These are phyloP conservation scores for Dactylellina drechsleri DNA, from an alignment of 2,329 filamentous ascomycete species.

Conservation along the genomic window DNA sequence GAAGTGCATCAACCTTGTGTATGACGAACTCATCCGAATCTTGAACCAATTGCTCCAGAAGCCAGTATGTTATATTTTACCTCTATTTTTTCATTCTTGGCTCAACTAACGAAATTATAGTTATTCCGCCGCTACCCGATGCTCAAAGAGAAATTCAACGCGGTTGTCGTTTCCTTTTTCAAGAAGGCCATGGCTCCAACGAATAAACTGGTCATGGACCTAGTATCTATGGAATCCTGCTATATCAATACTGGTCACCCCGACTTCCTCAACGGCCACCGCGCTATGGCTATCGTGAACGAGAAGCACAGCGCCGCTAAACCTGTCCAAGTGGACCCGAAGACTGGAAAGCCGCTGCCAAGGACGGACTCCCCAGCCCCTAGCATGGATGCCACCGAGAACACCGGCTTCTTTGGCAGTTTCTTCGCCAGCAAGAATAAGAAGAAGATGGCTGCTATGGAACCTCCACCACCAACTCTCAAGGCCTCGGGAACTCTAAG, in stretches of 20 bases:
- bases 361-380: constrained; percentile 78
- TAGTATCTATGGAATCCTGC: constrained; percentile 94
- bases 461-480: constrained; percentile 87
- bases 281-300: constrained; percentile 98
- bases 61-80: constrained; percentile 60
- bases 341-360: constrained; percentile 93
- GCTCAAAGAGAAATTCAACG: constrained; percentile 96
- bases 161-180: constrained; percentile 91
- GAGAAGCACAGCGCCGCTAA: constrained; percentile 84
- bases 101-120: constrained; percentile 59
- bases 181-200: constrained; percentile 98
- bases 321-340: constrained; percentile 95
- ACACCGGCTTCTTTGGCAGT: constrained; percentile 92
- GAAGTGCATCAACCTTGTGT: constrained; percentile 97
- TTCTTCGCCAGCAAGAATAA: constrained; percentile 99
- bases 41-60: constrained; percentile 89
- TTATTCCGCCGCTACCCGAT: constrained; percentile 92
- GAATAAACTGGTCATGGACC: constrained; percentile 92
- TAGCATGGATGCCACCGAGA: constrained; percentile 67
- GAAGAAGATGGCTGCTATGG: constrained; percentile 99
- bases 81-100: background rate
- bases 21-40: constrained; percentile 96
- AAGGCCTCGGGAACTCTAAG: constrained; percentile 94
- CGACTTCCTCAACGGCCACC: constrained; percentile 95
- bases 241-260: constrained; percentile 99